Conservation (phyloP, 2,329 filamentous ascomycete species). For the Apiospora aurea region DNA sequence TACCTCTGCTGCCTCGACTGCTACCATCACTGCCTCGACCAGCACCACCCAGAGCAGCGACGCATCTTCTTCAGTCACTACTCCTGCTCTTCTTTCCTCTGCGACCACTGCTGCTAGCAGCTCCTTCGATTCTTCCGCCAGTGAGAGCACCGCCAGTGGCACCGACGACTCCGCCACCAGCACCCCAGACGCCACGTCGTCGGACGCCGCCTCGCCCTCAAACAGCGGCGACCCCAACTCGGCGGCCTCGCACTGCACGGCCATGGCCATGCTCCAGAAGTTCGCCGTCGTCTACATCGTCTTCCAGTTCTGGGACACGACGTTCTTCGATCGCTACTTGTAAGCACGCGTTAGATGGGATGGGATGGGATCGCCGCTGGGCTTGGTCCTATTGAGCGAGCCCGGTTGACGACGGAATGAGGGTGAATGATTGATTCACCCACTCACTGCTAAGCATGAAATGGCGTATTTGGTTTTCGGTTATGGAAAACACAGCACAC, state of each 20-base stretch:
- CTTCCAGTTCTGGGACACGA: neutral
- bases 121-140: neutral
- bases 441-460: neutral
- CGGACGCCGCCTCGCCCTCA: neutral
- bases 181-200: neutral
- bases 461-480: neutral
- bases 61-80: neutral
- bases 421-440: no score
- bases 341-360: neutral
- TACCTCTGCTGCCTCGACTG: neutral
- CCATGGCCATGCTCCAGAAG: neutral
- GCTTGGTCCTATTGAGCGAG: no score
- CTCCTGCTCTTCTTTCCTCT: neutral
- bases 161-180: neutral
- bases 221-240: neutral
- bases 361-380: neutral
- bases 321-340: neutral
- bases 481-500: neutral
- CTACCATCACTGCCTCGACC: neutral
- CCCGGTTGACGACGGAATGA: neutral
- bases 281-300: neutral
- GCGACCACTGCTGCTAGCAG: neutral
- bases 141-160: neutral
- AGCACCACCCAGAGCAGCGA: neutral
- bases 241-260: neutral